Evolutionary conservation across 352 stramenopile genomes (phyloP).

Genomic region (Phytophthora multivora): DNA sequence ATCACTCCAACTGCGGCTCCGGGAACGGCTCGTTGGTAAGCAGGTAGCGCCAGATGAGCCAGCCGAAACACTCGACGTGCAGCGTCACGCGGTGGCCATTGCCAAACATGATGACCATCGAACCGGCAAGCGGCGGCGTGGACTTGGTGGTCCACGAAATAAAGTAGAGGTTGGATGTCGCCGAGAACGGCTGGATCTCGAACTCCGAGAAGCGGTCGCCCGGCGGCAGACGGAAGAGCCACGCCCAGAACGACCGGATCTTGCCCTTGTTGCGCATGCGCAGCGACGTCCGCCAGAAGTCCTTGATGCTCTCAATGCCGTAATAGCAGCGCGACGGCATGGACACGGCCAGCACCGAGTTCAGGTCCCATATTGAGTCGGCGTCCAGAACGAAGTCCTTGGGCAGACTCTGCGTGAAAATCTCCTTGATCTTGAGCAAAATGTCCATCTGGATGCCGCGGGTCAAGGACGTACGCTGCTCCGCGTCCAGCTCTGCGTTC

Average conservation of each 20-base stretch:
- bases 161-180: constrained; percentile 78
- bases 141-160: constrained; percentile 88
- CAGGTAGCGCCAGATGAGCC: constrained; percentile 87
- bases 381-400: constrained; percentile 88
- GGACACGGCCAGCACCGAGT: constrained; percentile 83
- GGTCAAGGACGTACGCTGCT: constrained; percentile 65
- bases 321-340: constrained; percentile 89
- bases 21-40: constrained; percentile 85
- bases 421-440: constrained; percentile 88
- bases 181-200: constrained; percentile 75
- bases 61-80: constrained; percentile 86
- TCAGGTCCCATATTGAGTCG: constrained; percentile 86
- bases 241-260: constrained; percentile 87
- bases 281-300: constrained; percentile 85
- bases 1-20: constrained; percentile 59
- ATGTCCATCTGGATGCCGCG: constrained; percentile 89
- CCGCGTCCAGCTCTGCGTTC: constrained; percentile 62
- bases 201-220: constrained; percentile 82
- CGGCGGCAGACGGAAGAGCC: constrained; percentile 76
- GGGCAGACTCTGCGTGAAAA: constrained; percentile 84
- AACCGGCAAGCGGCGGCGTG: constrained; percentile 64
- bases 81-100: constrained; percentile 82
- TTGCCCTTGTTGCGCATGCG: constrained; percentile 90
- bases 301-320: constrained; percentile 87
- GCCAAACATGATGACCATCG: constrained; percentile 88